These are phyloP conservation scores for Paecilomyces sp. DNA, from an alignment of 2,329 filamentous ascomycete genomes.

Conservation along the genomic window DNA sequence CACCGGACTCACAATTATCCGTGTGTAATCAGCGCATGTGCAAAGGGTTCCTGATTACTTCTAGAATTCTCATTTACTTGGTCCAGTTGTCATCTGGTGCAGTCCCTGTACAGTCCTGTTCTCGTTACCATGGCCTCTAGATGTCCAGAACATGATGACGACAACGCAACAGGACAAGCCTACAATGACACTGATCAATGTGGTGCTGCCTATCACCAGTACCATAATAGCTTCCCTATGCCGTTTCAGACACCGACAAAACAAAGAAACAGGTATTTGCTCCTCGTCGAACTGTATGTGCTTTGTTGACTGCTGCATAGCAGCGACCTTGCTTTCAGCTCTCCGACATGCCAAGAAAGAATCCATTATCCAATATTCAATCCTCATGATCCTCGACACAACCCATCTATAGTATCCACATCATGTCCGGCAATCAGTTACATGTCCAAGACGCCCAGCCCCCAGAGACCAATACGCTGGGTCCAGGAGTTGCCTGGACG, in stretches of 20 bases:
- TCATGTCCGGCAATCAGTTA: slow-evolving; percentile 8
- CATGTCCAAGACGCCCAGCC: slow-evolving; percentile 7
- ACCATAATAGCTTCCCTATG: neutral
- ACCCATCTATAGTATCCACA: slow-evolving; percentile 13
- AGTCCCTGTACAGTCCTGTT: neutral
- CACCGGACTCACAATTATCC: neutral
- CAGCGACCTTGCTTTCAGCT: slow-evolving; percentile 7
- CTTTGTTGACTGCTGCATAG: neutral
- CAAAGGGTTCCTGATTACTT: neutral
- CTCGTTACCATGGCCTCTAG: neutral
- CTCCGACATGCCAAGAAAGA: slow-evolving; percentile 22
- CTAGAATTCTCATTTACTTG: neutral
- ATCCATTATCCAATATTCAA: slow-evolving; percentile 29
- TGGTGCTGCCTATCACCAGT: neutral
- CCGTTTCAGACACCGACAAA: neutral
- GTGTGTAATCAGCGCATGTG: neutral
- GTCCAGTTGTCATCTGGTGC: neutral
- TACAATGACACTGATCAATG: neutral
- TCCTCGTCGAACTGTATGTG: neutral
- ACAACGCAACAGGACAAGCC: neutral
- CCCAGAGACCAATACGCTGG: slow-evolving; percentile 15
- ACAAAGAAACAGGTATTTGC: neutral
- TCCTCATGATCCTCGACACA: slow-evolving; percentile 28
- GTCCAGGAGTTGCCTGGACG: slow-evolving; percentile 18
- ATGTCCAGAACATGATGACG: neutral